phyloP scores from a whole-genome alignment of 2,329 filamentous ascomycete species.

The Xylariaceae sp. region DNA sequence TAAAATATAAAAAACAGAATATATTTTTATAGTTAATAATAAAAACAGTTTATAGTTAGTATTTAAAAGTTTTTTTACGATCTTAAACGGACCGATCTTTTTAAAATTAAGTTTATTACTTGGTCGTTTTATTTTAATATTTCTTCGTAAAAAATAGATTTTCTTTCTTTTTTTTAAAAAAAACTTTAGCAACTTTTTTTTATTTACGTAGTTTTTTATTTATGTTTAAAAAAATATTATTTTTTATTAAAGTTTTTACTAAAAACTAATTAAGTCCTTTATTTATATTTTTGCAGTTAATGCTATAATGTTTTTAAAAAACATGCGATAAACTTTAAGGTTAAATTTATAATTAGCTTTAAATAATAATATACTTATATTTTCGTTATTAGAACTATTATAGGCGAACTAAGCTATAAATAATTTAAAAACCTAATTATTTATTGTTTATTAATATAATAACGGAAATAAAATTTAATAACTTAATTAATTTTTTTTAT shows the following conservation, averaged over 20 bases:
- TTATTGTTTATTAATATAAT: background rate
- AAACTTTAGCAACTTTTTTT: background rate
- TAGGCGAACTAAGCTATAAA: no score
- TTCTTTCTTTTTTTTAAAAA: background rate
- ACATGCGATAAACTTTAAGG: slow-evolving; percentile 4
- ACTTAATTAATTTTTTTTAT: background rate
- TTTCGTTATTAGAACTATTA: background rate
- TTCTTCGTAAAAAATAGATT: background rate
- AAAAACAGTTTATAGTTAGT: no score
- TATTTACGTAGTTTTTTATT: background rate
- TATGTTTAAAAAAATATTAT: no score
- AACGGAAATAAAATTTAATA: background rate
- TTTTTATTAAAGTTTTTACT: no score
- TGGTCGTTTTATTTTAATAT: background rate
- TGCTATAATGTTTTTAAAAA: background rate
- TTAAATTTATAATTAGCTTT: background rate
- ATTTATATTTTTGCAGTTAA: no score
- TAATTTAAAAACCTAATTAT: background rate
- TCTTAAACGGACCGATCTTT: background rate
- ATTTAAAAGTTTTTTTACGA: no score
- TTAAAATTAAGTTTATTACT: background rate
- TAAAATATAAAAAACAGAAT: no score
- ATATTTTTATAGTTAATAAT: no score
- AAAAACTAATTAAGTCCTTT: no score
- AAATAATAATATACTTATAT: slow-evolving; percentile 5